These are phyloP conservation scores for Rutstroemia sp. DNA, from an alignment of 2,329 filamentous ascomycete genomes.

Conservation along the genomic window DNA sequence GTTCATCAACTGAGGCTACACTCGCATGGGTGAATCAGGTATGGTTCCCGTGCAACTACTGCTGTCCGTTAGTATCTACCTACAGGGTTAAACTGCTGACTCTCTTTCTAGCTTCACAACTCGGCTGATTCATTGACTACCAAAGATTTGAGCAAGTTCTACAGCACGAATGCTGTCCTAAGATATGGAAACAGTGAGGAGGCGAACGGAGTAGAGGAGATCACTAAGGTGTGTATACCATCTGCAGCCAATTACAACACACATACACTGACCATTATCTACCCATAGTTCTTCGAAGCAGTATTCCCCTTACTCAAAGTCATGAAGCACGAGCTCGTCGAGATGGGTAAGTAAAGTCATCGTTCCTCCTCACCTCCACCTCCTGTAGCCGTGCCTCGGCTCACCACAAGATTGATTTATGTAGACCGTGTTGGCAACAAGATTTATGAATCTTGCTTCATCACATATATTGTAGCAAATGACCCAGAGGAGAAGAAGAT, in stretches of 20 bases:
- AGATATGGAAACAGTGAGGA: neutral
- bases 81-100: neutral
- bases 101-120: neutral
- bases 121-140: slow-evolving; percentile 8
- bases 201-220: neutral
- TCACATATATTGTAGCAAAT: slow-evolving; percentile 14
- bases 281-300: neutral
- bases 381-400: too few species aligned
- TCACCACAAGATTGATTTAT: neutral
- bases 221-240: neutral
- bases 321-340: neutral
- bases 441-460: slow-evolving; percentile 10
- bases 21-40: neutral
- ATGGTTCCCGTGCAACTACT: neutral
- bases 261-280: neutral
- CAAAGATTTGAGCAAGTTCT: slow-evolving; percentile 7
- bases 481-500: slow-evolving; percentile 13
- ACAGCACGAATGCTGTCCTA: slow-evolving; percentile 7
- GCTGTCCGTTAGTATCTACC: too few species aligned
- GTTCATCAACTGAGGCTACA: neutral
- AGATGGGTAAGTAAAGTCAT: neutral
- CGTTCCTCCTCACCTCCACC: too few species aligned
- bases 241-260: neutral
- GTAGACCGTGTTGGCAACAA: slow-evolving; percentile 8
- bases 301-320: neutral